Conservation (phyloP, 2,329 filamentous ascomycete species). For the Calonectria pseudoreteaudii region DNA sequence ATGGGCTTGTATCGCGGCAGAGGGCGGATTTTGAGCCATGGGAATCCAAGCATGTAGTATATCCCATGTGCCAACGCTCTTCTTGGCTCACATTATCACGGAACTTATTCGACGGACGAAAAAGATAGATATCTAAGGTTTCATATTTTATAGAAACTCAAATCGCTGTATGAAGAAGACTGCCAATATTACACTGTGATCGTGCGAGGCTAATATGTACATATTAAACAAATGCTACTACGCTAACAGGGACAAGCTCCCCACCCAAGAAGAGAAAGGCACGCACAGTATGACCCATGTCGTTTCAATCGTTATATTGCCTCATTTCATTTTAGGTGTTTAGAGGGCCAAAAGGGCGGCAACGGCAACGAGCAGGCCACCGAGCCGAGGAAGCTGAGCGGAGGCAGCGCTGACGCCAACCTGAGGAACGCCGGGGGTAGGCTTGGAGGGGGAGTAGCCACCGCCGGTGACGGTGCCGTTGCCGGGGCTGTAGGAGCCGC, state of each 20-base stretch:
- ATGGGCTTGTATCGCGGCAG: too few relatives aligned
- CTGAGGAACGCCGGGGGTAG: slow-evolving; percentile 1
- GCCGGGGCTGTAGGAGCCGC: background rate
- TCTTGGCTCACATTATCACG: background rate
- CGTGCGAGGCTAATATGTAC: background rate
- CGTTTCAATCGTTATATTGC: background rate
- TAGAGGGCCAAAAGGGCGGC: slow-evolving; percentile 2
- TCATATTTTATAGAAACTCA: background rate
- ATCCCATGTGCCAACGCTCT: background rate
- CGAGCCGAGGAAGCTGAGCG: background rate
- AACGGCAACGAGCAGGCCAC: background rate
- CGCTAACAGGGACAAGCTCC: background rate
- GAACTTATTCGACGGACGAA: too few relatives aligned
- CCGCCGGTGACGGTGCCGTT: background rate
- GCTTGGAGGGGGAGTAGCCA: background rate
- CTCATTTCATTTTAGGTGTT: background rate
- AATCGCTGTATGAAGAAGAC: background rate
- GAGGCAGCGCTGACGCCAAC: slow-evolving; percentile 11
- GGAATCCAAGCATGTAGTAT: background rate
- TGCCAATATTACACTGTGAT: background rate
- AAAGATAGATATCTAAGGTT: background rate
- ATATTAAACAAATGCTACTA: slow-evolving; percentile 6
- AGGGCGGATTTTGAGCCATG: too few relatives aligned
- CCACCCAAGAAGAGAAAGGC: background rate
- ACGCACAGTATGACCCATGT: background rate